phyloP scores from a whole-genome alignment of 2,329 filamentous ascomycete genomes.

The Hypoxylon sp. region DNA sequence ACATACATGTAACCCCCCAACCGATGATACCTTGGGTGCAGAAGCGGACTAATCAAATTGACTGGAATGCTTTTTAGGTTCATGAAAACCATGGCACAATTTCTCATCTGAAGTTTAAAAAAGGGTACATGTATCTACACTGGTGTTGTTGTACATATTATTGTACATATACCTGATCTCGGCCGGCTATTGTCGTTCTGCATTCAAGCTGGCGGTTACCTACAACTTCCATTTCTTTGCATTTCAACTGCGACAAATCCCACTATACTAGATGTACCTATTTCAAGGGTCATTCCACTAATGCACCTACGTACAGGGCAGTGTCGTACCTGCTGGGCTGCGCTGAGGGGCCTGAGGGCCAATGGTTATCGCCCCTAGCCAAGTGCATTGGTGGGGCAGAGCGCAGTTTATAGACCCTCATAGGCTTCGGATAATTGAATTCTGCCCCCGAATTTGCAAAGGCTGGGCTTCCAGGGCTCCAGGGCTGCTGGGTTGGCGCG shows the following conservation, averaged over 20 bases:
- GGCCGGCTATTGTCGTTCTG: background rate
- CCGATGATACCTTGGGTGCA: background rate
- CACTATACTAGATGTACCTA: background rate
- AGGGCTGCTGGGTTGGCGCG: too few relatives aligned
- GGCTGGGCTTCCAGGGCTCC: too few relatives aligned
- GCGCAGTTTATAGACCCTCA: background rate
- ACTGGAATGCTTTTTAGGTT: slow-evolving; percentile 13
- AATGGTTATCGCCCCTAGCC: slow-evolving; percentile 18
- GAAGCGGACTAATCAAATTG: background rate
- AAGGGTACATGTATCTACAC: slow-evolving; percentile 8
- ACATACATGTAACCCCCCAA: background rate
- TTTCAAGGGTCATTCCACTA: background rate
- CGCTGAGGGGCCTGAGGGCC: slow-evolving; percentile 19
- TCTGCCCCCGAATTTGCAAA: slow-evolving; percentile 33
- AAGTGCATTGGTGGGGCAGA: slow-evolving; percentile 21
- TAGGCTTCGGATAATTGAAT: slow-evolving; percentile 40
- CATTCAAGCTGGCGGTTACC: slow-evolving; percentile 19
- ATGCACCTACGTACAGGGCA: slow-evolving; percentile 9
- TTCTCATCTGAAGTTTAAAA: slow-evolving; percentile 18
- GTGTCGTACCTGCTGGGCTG: slow-evolving; percentile 23
- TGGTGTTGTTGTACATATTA: slow-evolving; percentile 4
- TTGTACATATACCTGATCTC: slow-evolving; percentile 3
- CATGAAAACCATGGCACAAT: slow-evolving; percentile 9
- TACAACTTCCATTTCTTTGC: background rate
- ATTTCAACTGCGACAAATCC: slow-evolving; percentile 3